A percentile compares a stretch with the other conserved stretches of the same genome.
Conservation (phyloP, 2,329 filamentous ascomycete genomes). For the Xylariaceae sp. region DNA sequence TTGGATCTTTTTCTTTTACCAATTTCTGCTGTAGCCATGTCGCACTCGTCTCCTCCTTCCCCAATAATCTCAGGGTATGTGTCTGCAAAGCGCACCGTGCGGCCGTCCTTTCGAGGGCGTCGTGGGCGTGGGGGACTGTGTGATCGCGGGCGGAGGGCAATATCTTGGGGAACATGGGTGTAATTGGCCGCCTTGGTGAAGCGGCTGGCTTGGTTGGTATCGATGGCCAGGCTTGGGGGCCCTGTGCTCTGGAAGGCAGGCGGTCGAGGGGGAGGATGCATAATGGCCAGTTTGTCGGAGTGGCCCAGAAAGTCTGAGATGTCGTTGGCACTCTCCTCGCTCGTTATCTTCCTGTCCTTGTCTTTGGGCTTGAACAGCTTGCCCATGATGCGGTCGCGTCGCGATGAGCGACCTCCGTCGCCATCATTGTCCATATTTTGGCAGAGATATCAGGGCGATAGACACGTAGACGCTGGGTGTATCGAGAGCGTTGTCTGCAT, state of each 20-base stretch:
- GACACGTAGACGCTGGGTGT: conserved; percentile 5
- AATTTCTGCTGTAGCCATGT: conserved; percentile 69
- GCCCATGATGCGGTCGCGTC: conserved; percentile 55
- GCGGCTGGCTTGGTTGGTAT: conserved; percentile 53
- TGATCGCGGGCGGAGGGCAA: conserved; percentile 41
- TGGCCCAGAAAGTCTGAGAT: conserved; percentile 60
- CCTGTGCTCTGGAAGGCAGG: conserved; percentile 28
- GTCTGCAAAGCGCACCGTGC: conserved; percentile 72
- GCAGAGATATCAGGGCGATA: not conserved
- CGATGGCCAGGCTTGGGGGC: conserved; percentile 48
- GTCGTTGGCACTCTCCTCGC: conserved; percentile 46
- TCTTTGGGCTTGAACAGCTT: conserved; percentile 52
- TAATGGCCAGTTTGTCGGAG: conserved; percentile 53
- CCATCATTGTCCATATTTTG: conserved; percentile 31
- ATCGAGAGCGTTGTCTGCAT: conserved; percentile 1
- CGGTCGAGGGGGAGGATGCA: conserved; percentile 45
- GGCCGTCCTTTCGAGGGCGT: conserved; percentile 50
- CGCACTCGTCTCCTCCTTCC: conserved; percentile 84
- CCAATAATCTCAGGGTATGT: conserved; percentile 79
- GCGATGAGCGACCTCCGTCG: conserved; percentile 29
- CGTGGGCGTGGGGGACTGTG: conserved; percentile 48
- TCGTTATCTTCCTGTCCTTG: conserved; percentile 34
- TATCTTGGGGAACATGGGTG: conserved; percentile 41
- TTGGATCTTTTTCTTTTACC: conserved; percentile 52
- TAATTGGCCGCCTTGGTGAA: conserved; percentile 54